Evolutionary conservation across 2,329 filamentous ascomycete species (phyloP).

Genomic region (Dothideomycetes sp.): DNA sequence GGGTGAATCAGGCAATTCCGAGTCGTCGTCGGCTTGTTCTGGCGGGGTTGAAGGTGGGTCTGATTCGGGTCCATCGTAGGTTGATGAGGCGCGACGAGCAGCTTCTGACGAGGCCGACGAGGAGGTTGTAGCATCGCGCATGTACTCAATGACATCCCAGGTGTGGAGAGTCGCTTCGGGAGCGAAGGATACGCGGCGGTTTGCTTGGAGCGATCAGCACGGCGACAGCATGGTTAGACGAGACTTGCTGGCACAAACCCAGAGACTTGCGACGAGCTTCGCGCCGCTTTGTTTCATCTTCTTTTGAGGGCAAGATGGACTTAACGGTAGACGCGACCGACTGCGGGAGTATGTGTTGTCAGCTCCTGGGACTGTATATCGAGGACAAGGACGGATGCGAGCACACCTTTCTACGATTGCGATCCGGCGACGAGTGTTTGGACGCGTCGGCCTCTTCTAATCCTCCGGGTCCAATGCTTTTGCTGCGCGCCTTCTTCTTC

Average conservation of each 20-base stretch:
- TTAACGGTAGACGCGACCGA: slow-evolving; percentile 44
- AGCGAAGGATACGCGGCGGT: slow-evolving; percentile 90
- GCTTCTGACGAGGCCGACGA: slow-evolving; percentile 62
- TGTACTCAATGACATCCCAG: slow-evolving; percentile 86
- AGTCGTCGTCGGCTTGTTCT: slow-evolving; percentile 50
- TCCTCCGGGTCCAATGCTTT: slow-evolving; percentile 89
- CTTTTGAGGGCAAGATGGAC: slow-evolving; percentile 48
- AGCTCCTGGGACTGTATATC: slow-evolving; percentile 1
- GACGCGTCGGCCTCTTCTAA: slow-evolving; percentile 66
- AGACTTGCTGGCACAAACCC: slow-evolving; percentile 38
- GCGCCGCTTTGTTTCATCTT: slow-evolving; percentile 55
- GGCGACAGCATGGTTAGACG: background rate
- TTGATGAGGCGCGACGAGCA: slow-evolving; percentile 61
- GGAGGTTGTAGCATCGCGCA: slow-evolving; percentile 74
- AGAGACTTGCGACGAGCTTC: slow-evolving; percentile 88
- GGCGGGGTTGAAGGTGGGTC: slow-evolving; percentile 55
- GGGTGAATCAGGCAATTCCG: slow-evolving; percentile 42
- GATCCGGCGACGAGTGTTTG: slow-evolving; percentile 17
- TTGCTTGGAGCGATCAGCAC: slow-evolving; percentile 41
- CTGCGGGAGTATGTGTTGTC: slow-evolving; percentile 16
- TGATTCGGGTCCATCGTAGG: slow-evolving; percentile 31
- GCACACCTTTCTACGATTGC: slow-evolving; percentile 67
- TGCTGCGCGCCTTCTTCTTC: slow-evolving; percentile 71
- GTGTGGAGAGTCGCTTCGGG: slow-evolving; percentile 96
- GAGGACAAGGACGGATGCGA: background rate